These are phyloP conservation scores for Cordyceps cateniannulata DNA, from an alignment of 2,329 filamentous ascomycete genomes.

Conservation along the genomic window DNA sequence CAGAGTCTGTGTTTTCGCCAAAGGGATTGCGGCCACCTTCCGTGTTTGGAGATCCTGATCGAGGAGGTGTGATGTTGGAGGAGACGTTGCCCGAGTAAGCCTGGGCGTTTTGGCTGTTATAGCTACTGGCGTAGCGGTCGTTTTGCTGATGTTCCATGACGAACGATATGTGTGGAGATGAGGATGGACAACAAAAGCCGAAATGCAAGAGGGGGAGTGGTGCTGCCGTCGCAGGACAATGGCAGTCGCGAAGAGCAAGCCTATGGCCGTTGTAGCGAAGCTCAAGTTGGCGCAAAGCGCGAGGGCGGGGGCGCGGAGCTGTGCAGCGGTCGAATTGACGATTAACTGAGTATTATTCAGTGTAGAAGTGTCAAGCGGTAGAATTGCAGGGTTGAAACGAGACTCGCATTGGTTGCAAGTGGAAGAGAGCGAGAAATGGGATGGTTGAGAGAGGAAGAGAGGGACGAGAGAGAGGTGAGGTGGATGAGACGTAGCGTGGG, in stretches of 20 bases:
- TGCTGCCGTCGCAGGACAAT: background rate
- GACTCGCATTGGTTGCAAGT: background rate
- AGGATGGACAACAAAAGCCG: background rate
- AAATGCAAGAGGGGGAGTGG: background rate
- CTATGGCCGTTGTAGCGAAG: background rate
- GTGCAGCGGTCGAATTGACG: background rate
- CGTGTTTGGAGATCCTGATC: conserved; percentile 36
- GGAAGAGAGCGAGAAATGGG: background rate
- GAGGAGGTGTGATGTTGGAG: conserved; percentile 32
- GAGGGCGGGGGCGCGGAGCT: background rate
- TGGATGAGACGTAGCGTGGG: background rate
- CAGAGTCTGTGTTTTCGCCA: conserved; percentile 31
- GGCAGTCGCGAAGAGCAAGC: background rate
- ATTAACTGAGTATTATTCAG: too few relatives aligned
- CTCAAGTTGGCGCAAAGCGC: background rate
- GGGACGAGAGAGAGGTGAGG: background rate
- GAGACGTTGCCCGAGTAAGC: conserved; percentile 31
- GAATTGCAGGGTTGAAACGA: background rate
- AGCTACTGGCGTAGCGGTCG: conserved; percentile 20
- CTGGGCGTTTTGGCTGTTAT: conserved; percentile 17
- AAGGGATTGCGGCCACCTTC: conserved; percentile 34
- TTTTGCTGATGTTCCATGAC: conserved; percentile 22
- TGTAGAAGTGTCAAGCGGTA: background rate
- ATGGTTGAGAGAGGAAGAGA: background rate
- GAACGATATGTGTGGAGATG: background rate